Conservation (phyloP, 179 eudicot genomes). For the Gypsophila paniculata region DNA sequence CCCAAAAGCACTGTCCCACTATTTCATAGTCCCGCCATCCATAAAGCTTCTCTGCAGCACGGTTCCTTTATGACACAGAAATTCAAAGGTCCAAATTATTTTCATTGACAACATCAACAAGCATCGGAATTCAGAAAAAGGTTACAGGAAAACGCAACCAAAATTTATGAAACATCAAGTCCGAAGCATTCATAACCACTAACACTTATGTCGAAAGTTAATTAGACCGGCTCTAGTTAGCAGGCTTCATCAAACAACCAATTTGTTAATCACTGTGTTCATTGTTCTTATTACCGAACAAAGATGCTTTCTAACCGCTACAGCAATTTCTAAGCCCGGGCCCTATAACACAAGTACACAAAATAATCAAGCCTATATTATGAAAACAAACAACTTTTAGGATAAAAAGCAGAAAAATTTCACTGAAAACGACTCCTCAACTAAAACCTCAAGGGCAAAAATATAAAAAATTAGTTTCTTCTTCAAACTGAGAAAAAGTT, state of each 20-base stretch:
- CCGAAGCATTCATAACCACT: background rate
- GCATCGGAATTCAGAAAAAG: background rate
- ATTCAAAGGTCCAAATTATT: conserved; percentile 1
- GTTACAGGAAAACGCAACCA: background rate
- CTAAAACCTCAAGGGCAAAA: too few relatives aligned
- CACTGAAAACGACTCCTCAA: too few relatives aligned
- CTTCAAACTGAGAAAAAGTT: too few relatives aligned
- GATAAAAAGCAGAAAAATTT: too few relatives aligned
- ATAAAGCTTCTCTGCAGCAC: conserved; percentile 66
- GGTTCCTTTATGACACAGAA: conserved; percentile 49
- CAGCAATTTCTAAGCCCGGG: background rate
- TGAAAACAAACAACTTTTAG: too few relatives aligned
- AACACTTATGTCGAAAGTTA: background rate
- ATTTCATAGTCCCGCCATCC: conserved; percentile 69
- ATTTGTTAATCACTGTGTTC: background rate
- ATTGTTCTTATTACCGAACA: too few relatives aligned
- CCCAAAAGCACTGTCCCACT: conserved; percentile 42
- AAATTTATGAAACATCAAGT: background rate
- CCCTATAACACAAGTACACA: too few relatives aligned
- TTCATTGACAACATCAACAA: conserved; percentile 18
- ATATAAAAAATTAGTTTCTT: too few relatives aligned
- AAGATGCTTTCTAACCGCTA: background rate
- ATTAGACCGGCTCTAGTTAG: too few relatives aligned
- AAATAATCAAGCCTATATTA: too few relatives aligned
- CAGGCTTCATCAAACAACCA: background rate